Conservation (phyloP, 805 yeast species). For the Candida oleophila region DNA sequence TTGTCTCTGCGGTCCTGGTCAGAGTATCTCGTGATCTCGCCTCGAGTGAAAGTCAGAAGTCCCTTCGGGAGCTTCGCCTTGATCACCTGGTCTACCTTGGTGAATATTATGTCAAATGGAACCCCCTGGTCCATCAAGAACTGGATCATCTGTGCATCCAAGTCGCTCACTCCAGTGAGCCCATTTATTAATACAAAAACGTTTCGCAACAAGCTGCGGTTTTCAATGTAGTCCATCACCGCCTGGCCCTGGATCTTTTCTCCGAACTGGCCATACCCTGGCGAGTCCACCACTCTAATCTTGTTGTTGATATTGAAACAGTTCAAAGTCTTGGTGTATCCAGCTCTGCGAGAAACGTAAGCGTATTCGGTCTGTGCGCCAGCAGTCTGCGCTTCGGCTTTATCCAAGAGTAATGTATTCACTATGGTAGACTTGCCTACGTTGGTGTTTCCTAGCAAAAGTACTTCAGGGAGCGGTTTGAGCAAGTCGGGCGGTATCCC, state of each 20-base stretch:
- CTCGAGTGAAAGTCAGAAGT: conserved; percentile 9
- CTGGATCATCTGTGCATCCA: conserved; percentile 55
- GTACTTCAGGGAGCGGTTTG: conserved; percentile 60
- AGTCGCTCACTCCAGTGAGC: conserved; percentile 54
- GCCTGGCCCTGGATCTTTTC: conserved; percentile 65
- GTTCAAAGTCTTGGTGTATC: conserved; percentile 63
- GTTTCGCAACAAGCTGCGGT: conserved; percentile 52
- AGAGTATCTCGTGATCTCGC: neutral
- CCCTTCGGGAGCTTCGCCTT: conserved; percentile 14
- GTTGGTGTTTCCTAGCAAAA: conserved; percentile 78
- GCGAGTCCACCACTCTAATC: conserved; percentile 75
- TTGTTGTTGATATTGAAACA: conserved; percentile 66
- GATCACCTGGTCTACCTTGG: conserved; percentile 65
- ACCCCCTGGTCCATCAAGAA: conserved; percentile 53
- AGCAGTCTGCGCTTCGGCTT: conserved; percentile 16
- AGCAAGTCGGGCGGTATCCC: conserved; percentile 34
- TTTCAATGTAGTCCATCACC: conserved; percentile 59
- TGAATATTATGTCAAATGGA: conserved; percentile 72
- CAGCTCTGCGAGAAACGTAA: conserved; percentile 53
- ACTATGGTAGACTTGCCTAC: conserved; percentile 83
- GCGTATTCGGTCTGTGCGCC: conserved; percentile 42
- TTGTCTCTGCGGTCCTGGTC: conserved; percentile 7
- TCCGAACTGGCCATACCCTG: conserved; percentile 86
- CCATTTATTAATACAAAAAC: conserved; percentile 65
- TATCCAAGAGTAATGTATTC: conserved; percentile 53